Percentiles rank a stretch among this genome's conserved stretches.
phyloP scores from a whole-genome alignment of 768 basidiomycete genomes.

The Mycena crocata region DNA sequence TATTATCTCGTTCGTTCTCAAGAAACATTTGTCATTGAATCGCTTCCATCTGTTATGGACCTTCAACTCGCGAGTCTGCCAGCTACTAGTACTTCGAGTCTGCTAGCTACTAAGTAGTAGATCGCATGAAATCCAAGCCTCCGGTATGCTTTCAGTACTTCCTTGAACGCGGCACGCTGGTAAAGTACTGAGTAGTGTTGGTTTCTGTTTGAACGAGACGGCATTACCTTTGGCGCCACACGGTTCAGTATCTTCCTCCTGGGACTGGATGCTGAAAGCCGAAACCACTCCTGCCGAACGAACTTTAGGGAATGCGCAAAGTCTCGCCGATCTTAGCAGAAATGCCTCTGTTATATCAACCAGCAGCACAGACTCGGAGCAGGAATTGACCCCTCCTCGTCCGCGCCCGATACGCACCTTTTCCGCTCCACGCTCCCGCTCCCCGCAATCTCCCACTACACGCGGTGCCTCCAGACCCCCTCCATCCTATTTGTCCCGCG shows the following conservation, averaged over 20 bases:
- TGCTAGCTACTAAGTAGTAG: too few species aligned
- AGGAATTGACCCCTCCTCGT: constrained; percentile 55
- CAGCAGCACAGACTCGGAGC: constrained; percentile 66
- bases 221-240: not conserved
- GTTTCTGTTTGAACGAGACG: not conserved
- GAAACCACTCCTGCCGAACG: constrained; percentile 40
- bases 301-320: too few species aligned
- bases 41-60: too few species aligned
- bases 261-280: constrained; percentile 51
- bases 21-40: too few species aligned
- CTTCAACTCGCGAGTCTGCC: too few species aligned
- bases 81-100: too few species aligned
- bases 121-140: too few species aligned
- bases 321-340: constrained; percentile 78
- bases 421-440: constrained; percentile 72
- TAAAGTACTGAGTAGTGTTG: not conserved
- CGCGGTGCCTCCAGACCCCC: constrained; percentile 56
- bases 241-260: constrained; percentile 18
- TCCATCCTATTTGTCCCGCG: constrained; percentile 64
- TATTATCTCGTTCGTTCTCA: too few species aligned
- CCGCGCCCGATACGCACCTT: constrained; percentile 72
- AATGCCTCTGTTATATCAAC: constrained; percentile 83
- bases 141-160: too few species aligned
- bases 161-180: too few species aligned
- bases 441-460: constrained; percentile 56